Percentiles rank a stretch among this genome's conserved stretches.
Evolutionary conservation across 257 asterid genomes (phyloP).

Genomic region (Scutellaria galericulata): DNA sequence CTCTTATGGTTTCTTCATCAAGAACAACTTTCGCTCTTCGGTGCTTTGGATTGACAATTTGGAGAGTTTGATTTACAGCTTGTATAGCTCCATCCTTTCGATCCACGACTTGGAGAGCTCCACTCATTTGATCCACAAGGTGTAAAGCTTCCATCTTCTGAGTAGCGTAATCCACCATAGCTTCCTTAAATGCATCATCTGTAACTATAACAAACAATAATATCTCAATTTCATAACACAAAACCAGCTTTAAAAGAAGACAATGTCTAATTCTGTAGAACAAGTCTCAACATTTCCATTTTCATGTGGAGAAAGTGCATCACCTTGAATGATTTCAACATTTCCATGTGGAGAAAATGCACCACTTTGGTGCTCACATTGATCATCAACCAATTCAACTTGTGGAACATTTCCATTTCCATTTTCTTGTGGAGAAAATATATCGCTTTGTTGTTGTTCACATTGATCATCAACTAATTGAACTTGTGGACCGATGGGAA

Average conservation of each 20-base stretch:
- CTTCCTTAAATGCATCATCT: slow-evolving; percentile 32
- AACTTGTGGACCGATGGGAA: too few species aligned
- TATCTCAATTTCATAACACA: neutral
- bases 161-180: slow-evolving; percentile 29
- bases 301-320: too few species aligned
- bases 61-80: slow-evolving; percentile 5
- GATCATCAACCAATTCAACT: too few species aligned
- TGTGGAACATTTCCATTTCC: too few species aligned
- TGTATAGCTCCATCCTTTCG: slow-evolving; percentile 28
- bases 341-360: too few species aligned
- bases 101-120: neutral
- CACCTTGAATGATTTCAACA: neutral
- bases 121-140: slow-evolving; percentile 2
- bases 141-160: slow-evolving; percentile 30
- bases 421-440: too few species aligned
- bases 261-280: neutral
- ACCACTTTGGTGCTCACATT: too few species aligned
- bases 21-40: slow-evolving; percentile 42
- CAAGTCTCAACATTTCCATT: too few species aligned
- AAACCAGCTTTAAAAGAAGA: neutral
- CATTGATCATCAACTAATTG: too few species aligned
- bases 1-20: slow-evolving; percentile 39
- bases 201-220: neutral
- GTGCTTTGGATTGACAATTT: slow-evolving; percentile 3
- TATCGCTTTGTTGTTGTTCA: too few species aligned